These are phyloP conservation scores for Aspergillus ochraceoroseus DNA, from an alignment of 2,329 filamentous ascomycete genomes.

Conservation along the genomic window DNA sequence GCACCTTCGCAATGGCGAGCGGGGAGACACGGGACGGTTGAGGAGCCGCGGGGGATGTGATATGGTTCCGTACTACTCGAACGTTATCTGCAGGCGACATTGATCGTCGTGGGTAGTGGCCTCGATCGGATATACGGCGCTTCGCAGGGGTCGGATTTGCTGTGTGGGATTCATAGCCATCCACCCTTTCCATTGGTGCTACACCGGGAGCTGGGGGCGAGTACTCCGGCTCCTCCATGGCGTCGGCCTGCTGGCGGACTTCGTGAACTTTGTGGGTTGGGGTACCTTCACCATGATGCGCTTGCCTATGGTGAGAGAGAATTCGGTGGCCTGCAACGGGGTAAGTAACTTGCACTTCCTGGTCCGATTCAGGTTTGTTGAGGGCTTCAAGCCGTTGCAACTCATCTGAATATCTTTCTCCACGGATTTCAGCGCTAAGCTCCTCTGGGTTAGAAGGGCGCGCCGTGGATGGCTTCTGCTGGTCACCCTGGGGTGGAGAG, in stretches of 20 bases:
- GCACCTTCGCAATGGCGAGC: slow-evolving; percentile 50
- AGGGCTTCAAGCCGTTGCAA: slow-evolving; percentile 38
- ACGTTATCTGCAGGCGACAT: slow-evolving; percentile 46
- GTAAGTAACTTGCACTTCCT: slow-evolving; percentile 40
- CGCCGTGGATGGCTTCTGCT: slow-evolving; percentile 29
- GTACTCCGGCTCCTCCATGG: slow-evolving; percentile 46
- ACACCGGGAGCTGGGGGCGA: slow-evolving; percentile 44
- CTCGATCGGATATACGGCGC: slow-evolving; percentile 40
- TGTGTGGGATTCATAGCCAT: slow-evolving; percentile 25
- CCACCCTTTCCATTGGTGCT: slow-evolving; percentile 29
- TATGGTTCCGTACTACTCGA: slow-evolving; percentile 66
- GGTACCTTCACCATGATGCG: slow-evolving; percentile 22
- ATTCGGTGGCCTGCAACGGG: slow-evolving; percentile 36
- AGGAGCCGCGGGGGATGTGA: slow-evolving; percentile 67
- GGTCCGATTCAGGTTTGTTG: slow-evolving; percentile 35
- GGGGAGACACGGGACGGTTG: slow-evolving; percentile 67
- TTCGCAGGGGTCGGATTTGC: slow-evolving; percentile 26
- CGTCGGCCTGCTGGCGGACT: slow-evolving; percentile 29
- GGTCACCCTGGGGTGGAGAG: slow-evolving; percentile 54
- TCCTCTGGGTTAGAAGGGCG: slow-evolving; percentile 32
- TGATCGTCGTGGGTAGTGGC: slow-evolving; percentile 39
- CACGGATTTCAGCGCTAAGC: slow-evolving; percentile 31
- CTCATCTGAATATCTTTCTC: slow-evolving; percentile 35
- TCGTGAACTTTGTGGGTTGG: slow-evolving; percentile 22
- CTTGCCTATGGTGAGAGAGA: slow-evolving; percentile 29